phyloP scores from a whole-genome alignment of 495 filamentous ascomycete species.

The Filosporella fistucella region DNA sequence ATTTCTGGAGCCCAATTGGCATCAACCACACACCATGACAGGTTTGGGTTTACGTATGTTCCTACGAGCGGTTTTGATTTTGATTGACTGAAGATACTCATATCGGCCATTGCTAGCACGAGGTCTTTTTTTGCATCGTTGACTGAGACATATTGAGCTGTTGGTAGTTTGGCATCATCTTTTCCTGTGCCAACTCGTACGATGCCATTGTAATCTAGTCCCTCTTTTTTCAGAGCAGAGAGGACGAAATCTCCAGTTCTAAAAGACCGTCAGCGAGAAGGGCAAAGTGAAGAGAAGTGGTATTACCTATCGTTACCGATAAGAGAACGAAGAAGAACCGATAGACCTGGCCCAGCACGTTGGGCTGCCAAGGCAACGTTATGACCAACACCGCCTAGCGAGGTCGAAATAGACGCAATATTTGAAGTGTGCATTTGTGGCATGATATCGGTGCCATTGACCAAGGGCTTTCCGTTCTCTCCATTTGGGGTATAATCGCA shows the following conservation, averaged over 20 bases:
- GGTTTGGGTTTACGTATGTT: neutral
- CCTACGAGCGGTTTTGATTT: conserved; percentile 9
- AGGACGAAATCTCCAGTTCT: conserved; percentile 66
- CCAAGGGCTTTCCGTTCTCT: neutral
- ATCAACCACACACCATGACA: conserved; percentile 71
- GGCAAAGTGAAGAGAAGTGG: conserved; percentile 12
- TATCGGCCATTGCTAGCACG: conserved; percentile 87
- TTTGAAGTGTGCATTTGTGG: conserved; percentile 81
- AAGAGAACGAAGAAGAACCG: conserved; percentile 65
- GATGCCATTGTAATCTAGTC: conserved; percentile 61
- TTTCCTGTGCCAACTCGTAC: conserved; percentile 25
- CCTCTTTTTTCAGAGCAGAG: conserved; percentile 50
- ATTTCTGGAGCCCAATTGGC: conserved; percentile 72
- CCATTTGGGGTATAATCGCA: conserved; percentile 64
- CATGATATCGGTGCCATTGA: conserved; percentile 3
- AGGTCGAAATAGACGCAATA: conserved; percentile 70
- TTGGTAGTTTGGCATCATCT: conserved; percentile 38
- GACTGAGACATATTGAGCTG: conserved; percentile 86
- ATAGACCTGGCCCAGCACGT: conserved; percentile 33
- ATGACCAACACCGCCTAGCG: conserved; percentile 89
- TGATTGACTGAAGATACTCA: conserved; percentile 68
- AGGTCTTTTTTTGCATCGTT: conserved; percentile 82
- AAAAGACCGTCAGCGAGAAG: conserved; percentile 5
- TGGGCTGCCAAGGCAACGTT: conserved; percentile 84
- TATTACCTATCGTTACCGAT: conserved; percentile 67